Evolutionary conservation across 331 rosid species (phyloP).

Genomic region (Prunus yedoensis): DNA sequence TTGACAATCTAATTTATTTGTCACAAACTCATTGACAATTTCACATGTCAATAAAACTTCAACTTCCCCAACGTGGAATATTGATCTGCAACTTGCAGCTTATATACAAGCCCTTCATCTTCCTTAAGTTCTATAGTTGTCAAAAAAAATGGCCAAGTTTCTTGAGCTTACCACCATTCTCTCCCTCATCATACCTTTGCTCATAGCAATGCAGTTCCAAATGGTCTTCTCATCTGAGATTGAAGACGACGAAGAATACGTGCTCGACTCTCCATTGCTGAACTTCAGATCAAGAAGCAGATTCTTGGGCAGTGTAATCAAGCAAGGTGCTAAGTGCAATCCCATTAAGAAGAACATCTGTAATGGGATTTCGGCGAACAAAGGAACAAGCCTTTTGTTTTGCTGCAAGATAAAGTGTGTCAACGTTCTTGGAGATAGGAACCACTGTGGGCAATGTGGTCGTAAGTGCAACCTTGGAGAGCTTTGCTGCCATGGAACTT

Average conservation of each 20-base stretch:
- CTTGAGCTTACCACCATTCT: too few relatives aligned
- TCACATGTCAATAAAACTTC: too few relatives aligned
- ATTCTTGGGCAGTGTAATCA: conserved; percentile 43
- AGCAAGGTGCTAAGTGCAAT: conserved; percentile 38
- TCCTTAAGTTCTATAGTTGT: too few relatives aligned
- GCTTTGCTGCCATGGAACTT: neutral
- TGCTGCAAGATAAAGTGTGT: neutral
- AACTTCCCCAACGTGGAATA: too few relatives aligned
- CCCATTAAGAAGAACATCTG: too few relatives aligned
- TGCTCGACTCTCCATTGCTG: conserved; percentile 35
- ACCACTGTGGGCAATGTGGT: neutral
- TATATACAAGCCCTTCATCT: too few relatives aligned
- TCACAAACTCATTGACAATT: too few relatives aligned
- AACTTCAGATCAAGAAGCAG: conserved; percentile 45
- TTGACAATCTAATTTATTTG: too few relatives aligned
- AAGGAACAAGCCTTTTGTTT: neutral
- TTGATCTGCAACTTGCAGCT: too few relatives aligned
- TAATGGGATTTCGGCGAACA: neutral
- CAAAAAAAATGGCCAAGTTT: too few relatives aligned
- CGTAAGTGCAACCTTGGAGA: conserved; percentile 15
- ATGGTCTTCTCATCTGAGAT: conserved; percentile 29
- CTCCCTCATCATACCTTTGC: too few relatives aligned
- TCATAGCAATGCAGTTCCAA: too few relatives aligned
- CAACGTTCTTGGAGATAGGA: neutral
- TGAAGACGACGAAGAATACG: conserved; percentile 38